Base-by-base conservation (phyloP, 495 filamentous ascomycete species). In the Daldinia loculata region DNA sequence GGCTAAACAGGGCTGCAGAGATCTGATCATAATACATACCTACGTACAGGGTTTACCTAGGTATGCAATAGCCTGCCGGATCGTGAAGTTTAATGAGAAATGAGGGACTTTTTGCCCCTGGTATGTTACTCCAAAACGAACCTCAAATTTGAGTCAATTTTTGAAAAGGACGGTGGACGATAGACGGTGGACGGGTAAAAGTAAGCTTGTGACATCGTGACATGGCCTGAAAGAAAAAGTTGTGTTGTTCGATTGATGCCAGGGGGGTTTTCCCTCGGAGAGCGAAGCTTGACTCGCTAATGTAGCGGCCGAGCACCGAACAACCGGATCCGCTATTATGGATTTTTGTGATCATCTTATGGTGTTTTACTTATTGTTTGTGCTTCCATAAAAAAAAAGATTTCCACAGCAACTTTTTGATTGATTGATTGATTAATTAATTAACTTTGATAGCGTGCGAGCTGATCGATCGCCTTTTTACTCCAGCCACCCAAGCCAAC, bases 1-100 rank as follows among this genome's bases (percentile, higher is more conserved):
- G 64, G 69, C 69, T 71, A 63, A 60, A 67, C 69, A 67, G 64
- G 69, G 69, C 69, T 72, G 69, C 64, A 72, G 29, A 45, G 50
- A 66, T 71, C 53, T 19, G 63, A 67, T 63, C 63, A 56, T 58
- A 34, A 63, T 57, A 53, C 69, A 66, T 64, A 9, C 30, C 30
- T 32, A 29, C 29, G n/a, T n/a, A n/a, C n/a, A n/a, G n/a, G n/a
- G n/a, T n/a, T n/a, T n/a, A n/a, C 29, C 4, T 2, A 2, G 2
- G 26, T 27, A 34, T 52, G 34, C 38, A 41, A 14, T 56, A 22
- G 26, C 38, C 55, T 22, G 6, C 17, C 6, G 15, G 17, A 22
- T 48, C 17, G 43, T 24, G 43, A 48, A 48, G 24, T 61, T 27
- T 38, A 12, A 53, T 50, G 43, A 68, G 60, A 56, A 64, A 72